These are phyloP conservation scores for Teratosphaeria epicoccoides DNA, from an alignment of 2,329 filamentous ascomycete species.

Conservation along the genomic window DNA sequence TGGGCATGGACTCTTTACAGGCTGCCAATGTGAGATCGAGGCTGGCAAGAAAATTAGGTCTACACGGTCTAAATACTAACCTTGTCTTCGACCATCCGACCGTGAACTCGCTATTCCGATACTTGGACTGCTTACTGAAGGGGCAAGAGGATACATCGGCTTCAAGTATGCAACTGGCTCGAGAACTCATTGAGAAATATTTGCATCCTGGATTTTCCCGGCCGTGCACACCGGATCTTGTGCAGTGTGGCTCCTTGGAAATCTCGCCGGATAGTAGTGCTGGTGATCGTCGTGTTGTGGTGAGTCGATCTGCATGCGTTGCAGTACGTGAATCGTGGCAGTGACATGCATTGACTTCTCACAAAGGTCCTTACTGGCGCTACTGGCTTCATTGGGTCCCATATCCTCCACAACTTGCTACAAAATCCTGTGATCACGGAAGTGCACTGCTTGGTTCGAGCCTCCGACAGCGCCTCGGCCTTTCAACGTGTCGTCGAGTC, in stretches of 20 bases:
- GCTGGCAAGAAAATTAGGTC: background rate
- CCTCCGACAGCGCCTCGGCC: background rate
- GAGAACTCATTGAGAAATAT: background rate
- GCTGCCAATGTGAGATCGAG: background rate
- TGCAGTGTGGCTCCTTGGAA: background rate
- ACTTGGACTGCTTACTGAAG: background rate
- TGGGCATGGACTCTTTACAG: background rate
- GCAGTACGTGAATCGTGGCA: background rate
- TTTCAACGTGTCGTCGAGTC: background rate
- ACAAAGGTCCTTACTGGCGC: background rate
- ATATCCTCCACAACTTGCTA: background rate
- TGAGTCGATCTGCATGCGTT: background rate
- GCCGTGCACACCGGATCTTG: background rate
- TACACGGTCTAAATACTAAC: background rate
- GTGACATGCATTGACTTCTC: background rate
- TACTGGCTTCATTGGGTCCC: background rate
- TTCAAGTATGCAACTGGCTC: background rate
- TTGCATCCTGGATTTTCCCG: background rate
- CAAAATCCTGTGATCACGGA: background rate
- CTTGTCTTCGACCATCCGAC: background rate
- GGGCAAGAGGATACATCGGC: background rate
- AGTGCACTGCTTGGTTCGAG: background rate
- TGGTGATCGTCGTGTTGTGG: background rate
- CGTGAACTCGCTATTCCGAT: background rate
- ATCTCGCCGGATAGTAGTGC: background rate